Conservation (phyloP, 164 flowering plant genomes). For the Kingdonia uniflora region DNA sequence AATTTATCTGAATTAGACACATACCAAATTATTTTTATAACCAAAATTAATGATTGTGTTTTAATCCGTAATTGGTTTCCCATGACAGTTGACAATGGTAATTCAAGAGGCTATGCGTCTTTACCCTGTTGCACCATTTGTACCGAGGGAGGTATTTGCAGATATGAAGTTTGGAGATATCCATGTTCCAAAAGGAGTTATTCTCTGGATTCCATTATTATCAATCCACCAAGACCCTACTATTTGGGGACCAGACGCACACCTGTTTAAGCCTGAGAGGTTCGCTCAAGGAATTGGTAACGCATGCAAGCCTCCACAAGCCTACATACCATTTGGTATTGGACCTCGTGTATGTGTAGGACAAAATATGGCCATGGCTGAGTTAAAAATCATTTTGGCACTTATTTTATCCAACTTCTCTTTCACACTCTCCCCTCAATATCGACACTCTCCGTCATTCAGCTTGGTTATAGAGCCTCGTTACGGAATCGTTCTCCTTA, state of each 20-base stretch:
- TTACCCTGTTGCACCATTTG: conserved; percentile 21
- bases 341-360: conserved; percentile 16
- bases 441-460: conserved; percentile 1
- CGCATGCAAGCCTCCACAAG: conserved; percentile 2
- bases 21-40: background rate
- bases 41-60: background rate
- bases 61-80: background rate
- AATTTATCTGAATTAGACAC: too few relatives aligned
- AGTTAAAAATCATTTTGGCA: too few relatives aligned
- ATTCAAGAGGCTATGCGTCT: conserved; percentile 20
- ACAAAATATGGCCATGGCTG: background rate
- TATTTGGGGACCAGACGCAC: conserved; percentile 20
- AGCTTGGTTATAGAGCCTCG: background rate
- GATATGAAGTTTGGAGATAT: conserved; percentile 20
- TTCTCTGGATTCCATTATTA: conserved; percentile 15
- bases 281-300: conserved; percentile 1
- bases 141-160: conserved; percentile 12
- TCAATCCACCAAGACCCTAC: conserved; percentile 16
- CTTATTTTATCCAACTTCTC: background rate
- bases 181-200: conserved; percentile 15
- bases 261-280: conserved; percentile 16
- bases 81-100: conserved; percentile 22
- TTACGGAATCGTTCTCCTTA: background rate
- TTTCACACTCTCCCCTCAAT: background rate
- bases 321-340: conserved; percentile 12